Evolutionary conservation across 768 basidiomycete species (phyloP).

Genomic region (Lactifluus piperatus): DNA sequence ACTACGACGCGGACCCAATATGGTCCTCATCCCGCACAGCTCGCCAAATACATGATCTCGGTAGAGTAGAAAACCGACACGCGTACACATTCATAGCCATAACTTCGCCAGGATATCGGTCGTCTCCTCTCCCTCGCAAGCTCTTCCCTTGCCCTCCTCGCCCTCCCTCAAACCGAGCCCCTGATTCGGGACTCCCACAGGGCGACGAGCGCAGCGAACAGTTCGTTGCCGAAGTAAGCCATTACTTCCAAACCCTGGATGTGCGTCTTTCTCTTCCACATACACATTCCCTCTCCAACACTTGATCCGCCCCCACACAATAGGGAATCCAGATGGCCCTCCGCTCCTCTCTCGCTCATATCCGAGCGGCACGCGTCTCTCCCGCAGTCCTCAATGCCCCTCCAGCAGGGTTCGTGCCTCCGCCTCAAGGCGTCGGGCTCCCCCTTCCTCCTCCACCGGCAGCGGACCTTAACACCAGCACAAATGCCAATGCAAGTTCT

Average conservation of each 20-base stretch:
- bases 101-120: constrained; percentile 53
- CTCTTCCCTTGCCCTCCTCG: constrained; percentile 69
- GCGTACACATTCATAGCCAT: too few species aligned
- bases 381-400: constrained; percentile 85
- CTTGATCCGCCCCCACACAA: not conserved
- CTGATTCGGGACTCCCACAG: constrained; percentile 60
- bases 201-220: constrained; percentile 81
- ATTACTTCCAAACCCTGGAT: constrained; percentile 78
- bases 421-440: constrained; percentile 70
- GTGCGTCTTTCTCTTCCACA: constrained; percentile 31
- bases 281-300: not conserved
- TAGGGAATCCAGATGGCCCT: constrained; percentile 71
- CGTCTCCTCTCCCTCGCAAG: constrained; percentile 67
- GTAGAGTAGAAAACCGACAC: constrained; percentile 52
- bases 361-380: constrained; percentile 73
- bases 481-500: constrained; percentile 13
- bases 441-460: constrained; percentile 32
- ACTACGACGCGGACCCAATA: constrained; percentile 44
- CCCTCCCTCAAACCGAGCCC: constrained; percentile 75
- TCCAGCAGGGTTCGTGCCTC: constrained; percentile 60
- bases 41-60: constrained; percentile 71
- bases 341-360: constrained; percentile 72
- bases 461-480: constrained; percentile 21
- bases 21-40: constrained; percentile 78
- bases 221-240: constrained; percentile 76